A percentile compares a stretch with the other conserved stretches of the same genome.
phyloP scores from a whole-genome alignment of 352 stramenopile genomes.

The Pythium volutum region DNA sequence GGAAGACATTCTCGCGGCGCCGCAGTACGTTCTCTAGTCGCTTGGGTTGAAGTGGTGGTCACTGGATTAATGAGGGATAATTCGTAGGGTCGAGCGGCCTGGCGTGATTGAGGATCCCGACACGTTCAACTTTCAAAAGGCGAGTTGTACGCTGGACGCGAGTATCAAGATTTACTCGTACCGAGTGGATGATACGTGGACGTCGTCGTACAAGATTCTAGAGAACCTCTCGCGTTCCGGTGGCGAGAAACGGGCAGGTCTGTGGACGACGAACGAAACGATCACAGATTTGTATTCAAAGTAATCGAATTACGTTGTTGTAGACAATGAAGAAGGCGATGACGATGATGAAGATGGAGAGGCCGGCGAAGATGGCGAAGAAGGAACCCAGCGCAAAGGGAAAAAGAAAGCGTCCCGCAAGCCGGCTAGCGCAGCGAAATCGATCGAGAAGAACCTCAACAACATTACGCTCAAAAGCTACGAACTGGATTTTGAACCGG shows the following conservation, averaged over 20 bases:
- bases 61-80: not conserved
- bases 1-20: slow-evolving; percentile 89
- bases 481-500: slow-evolving; percentile 85
- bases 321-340: slow-evolving; percentile 17
- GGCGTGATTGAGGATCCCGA: slow-evolving; percentile 42
- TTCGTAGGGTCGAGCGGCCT: slow-evolving; percentile 13
- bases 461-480: slow-evolving; percentile 87
- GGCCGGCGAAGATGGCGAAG: slow-evolving; percentile 28
- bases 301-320: not conserved
- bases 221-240: slow-evolving; percentile 93
- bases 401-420: slow-evolving; percentile 38
- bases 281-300: no score
- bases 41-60: not conserved
- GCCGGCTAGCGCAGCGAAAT: slow-evolving; percentile 53
- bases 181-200: slow-evolving; percentile 97
- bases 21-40: slow-evolving; percentile 35
- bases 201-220: slow-evolving; percentile 97
- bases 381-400: slow-evolving; percentile 14
- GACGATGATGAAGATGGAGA: slow-evolving; percentile 25
- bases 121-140: slow-evolving; percentile 97
- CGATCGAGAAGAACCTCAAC: slow-evolving; percentile 86
- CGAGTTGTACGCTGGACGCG: slow-evolving; percentile 97
- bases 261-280: not conserved
- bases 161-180: slow-evolving; percentile 99
- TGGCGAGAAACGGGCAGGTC: slow-evolving; percentile 46